Evolutionary conservation across 768 basidiomycete species (phyloP).

Genomic region (Boletus huronensis): DNA sequence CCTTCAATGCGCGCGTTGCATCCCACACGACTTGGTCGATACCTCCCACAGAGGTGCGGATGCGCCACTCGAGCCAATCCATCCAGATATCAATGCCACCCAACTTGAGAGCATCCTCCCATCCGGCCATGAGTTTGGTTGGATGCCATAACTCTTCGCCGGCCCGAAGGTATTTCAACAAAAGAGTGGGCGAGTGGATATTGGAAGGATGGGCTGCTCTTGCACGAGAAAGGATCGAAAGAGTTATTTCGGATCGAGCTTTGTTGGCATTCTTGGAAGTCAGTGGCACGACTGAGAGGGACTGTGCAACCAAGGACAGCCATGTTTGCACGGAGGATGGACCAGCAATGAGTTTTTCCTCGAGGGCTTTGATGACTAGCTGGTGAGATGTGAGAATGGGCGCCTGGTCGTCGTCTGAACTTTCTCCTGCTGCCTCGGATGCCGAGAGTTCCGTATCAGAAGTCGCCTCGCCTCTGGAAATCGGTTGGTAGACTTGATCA

Average conservation of each 20-base stretch:
- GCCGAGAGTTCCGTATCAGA: constrained; percentile 37
- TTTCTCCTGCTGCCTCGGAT: constrained; percentile 29
- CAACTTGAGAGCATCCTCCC: constrained; percentile 60
- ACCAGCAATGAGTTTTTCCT: constrained; percentile 47
- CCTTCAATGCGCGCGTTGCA: constrained; percentile 43
- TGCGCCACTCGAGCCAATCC: constrained; percentile 78
- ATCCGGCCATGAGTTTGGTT: constrained; percentile 54
- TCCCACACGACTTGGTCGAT: constrained; percentile 54
- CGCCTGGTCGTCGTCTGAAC: constrained; percentile 34
- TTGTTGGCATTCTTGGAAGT: constrained; percentile 65
- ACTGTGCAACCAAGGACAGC: constrained; percentile 61
- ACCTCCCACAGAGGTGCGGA: constrained; percentile 45
- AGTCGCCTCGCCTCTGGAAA: constrained; percentile 31
- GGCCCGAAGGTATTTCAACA: constrained; percentile 63
- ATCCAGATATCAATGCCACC: constrained; percentile 63
- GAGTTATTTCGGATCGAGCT: constrained; percentile 66
- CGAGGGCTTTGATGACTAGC: constrained; percentile 53
- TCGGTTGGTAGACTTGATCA: constrained; percentile 51
- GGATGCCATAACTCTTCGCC: constrained; percentile 72
- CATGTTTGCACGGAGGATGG: constrained; percentile 57
- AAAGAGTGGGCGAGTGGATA: constrained; percentile 44
- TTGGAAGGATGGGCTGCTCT: constrained; percentile 53
- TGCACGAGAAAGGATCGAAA: constrained; percentile 66
- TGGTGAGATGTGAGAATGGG: constrained; percentile 52
- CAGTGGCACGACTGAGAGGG: constrained; percentile 57